phyloP scores from a whole-genome alignment of 257 asterid species.

The Buddleja alternifolia region DNA sequence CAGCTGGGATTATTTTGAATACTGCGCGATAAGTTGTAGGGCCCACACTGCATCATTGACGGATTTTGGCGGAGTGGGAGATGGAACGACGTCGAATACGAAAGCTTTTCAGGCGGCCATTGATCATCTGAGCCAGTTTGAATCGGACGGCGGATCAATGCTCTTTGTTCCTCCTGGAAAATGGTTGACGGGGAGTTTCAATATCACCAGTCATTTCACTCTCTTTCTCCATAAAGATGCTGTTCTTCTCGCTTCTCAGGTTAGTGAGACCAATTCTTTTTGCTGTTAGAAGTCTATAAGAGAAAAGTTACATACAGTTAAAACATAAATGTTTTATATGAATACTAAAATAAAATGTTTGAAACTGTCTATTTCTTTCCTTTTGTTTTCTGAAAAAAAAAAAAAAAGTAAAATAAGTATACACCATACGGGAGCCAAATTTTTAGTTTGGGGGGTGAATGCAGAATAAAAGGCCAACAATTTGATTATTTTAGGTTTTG shows the following conservation, averaged over 20 bases:
- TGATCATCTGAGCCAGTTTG: conserved; percentile 57
- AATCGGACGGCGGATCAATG: conserved; percentile 71
- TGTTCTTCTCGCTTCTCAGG: conserved; percentile 89
- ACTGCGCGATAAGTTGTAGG: conserved; percentile 62
- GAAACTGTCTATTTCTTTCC: too few relatives aligned
- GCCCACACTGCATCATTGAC: conserved; percentile 59
- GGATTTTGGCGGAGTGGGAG: conserved; percentile 95
- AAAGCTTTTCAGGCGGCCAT: conserved; percentile 72
- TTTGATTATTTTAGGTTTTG: too few relatives aligned
- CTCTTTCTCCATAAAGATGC: conserved; percentile 76
- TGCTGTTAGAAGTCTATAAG: neutral
- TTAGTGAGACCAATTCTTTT: conserved; percentile 15
- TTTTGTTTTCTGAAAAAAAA: too few relatives aligned
- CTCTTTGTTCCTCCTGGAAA: conserved; percentile 88
- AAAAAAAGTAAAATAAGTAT: too few relatives aligned
- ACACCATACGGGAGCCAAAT: too few relatives aligned
- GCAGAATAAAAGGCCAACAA: too few relatives aligned
- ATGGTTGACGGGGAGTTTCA: conserved; percentile 92
- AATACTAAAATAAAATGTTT: too few relatives aligned
- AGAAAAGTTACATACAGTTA: too few relatives aligned
- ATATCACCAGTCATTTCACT: conserved; percentile 88
- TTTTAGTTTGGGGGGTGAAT: too few relatives aligned
- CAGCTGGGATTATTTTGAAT: conserved; percentile 40
- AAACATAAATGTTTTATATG: too few relatives aligned
- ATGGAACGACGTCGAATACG: conserved; percentile 77